Base-by-base conservation (phyloP, 352 stramenopile species). In the Pythium coloratum region DNA sequence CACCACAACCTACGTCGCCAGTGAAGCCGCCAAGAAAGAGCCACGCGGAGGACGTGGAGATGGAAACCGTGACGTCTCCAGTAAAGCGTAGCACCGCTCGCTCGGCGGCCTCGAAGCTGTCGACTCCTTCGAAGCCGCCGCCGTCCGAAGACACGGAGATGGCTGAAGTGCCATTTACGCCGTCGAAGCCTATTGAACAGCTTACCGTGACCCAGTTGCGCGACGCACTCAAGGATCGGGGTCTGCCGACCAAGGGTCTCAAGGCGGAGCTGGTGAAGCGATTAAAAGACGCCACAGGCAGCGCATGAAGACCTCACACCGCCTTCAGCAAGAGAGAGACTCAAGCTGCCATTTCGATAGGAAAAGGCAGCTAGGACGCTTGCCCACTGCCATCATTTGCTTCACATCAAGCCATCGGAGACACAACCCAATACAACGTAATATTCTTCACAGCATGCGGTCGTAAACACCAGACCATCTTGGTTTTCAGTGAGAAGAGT, bases 191-290 rank as follows among this genome's bases (percentile, higher is more conserved):
- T 13, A 87, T 94, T 58, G 75, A 82, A 12, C 80, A 92, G 67
- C 86, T 94, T 71, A 95, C 86, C 5, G 87, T 95, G 54, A 75
- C 62, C 16, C 71, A 81, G 13, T 70, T 95, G 53, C 80, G 83
- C 28, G 80, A 94, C 54, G 79, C 90, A 10, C 71, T 95, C 24
- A 95, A 95, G 68, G 77, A 85, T 18, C 81, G 86, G 26, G 84
- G 81, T 1, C 55, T 95, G 34, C 77, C 85, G 38, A 95, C 86
- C 44, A 92, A 92, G 71, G 87, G 87, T 6, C 76, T 95, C 36
- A 95, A 95, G 71, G 87, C 86, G 14, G 87, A 95, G 57, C 66
- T 95, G 34, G 83, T 88, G 42, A 78, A 92, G 75, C 78, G 87
- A 38, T 82, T 95, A 71, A 91, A 92, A 68, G 79, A 91, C 63